Percentiles rank a stretch among this genome's conserved stretches.
These are phyloP conservation scores for Blastobotrys arbuscula DNA, from an alignment of 1,139 yeast genomes.

Conservation along the genomic window DNA sequence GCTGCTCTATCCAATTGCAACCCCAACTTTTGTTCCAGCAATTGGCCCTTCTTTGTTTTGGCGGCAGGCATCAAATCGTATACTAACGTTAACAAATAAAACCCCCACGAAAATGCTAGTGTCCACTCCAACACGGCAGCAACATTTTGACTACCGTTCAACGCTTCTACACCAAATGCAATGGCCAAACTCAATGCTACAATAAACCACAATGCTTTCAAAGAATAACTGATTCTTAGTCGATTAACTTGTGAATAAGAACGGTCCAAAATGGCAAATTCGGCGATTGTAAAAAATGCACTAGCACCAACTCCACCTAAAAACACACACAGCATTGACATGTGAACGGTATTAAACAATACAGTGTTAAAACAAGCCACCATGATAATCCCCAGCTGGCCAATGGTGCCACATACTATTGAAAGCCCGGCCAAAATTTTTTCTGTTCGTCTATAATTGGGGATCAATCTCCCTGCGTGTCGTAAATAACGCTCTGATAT, in stretches of 20 bases:
- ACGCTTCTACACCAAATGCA: constrained; percentile 53
- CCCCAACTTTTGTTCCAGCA: constrained; percentile 19
- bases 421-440: constrained; percentile 46
- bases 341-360: constrained; percentile 54
- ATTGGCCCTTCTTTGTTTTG: constrained; percentile 20
- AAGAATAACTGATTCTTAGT: constrained; percentile 40
- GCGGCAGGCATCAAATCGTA: constrained; percentile 59
- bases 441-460: constrained; percentile 46
- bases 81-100: constrained; percentile 58
- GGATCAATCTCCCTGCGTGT: constrained; percentile 48
- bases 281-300: constrained; percentile 53
- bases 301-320: constrained; percentile 66
- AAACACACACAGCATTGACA: constrained; percentile 66
- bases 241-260: constrained; percentile 39
- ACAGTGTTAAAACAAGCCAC: constrained; percentile 72
- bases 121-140: constrained; percentile 76
- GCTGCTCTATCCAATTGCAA: constrained; percentile 16
- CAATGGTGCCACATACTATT: constrained; percentile 51
- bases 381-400: constrained; percentile 72
- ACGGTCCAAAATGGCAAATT: constrained; percentile 58
- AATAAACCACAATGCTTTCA: constrained; percentile 60
- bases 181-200: constrained; percentile 69
- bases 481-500: constrained; percentile 54
- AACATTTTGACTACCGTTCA: constrained; percentile 39
- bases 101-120: constrained; percentile 75